Evolutionary conservation across 768 basidiomycete species (phyloP).

Genomic region (Hypsizygus marmoreus): DNA sequence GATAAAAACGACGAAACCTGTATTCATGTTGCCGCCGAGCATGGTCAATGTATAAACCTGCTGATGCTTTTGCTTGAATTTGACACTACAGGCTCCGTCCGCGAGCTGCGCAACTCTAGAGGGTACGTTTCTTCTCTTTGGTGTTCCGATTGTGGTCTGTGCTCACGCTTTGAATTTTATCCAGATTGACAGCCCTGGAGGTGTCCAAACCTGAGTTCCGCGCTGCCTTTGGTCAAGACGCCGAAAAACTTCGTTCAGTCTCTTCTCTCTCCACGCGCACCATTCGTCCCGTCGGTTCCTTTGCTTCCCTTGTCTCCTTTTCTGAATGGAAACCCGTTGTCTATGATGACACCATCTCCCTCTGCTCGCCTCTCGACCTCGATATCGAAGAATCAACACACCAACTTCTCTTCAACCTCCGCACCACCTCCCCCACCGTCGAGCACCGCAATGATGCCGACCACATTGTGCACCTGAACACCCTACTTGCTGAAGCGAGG

Average conservation of each 20-base stretch:
- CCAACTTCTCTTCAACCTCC: constrained; percentile 56
- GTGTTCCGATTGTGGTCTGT: background rate
- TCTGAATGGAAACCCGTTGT: constrained; percentile 32
- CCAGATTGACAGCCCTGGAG: constrained; percentile 65
- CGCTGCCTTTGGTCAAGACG: constrained; percentile 56
- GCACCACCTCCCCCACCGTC: constrained; percentile 45
- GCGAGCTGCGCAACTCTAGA: constrained; percentile 66
- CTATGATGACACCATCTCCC: constrained; percentile 32
- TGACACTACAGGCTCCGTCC: constrained; percentile 56
- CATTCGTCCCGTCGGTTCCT: constrained; percentile 49
- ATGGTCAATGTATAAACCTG: constrained; percentile 65
- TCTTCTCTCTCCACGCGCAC: constrained; percentile 60
- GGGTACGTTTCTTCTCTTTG: constrained; percentile 52
- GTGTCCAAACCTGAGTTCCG: constrained; percentile 70
- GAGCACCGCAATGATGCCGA: constrained; percentile 37
- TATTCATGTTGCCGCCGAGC: constrained; percentile 78
- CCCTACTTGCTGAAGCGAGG: constrained; percentile 48
- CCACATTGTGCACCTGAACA: constrained; percentile 45
- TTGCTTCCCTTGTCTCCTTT: constrained; percentile 52
- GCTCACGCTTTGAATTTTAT: constrained; percentile 30
- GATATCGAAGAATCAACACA: constrained; percentile 47
- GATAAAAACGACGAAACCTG: constrained; percentile 76
- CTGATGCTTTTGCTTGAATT: constrained; percentile 65
- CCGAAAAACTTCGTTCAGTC: constrained; percentile 45
- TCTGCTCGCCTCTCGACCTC: constrained; percentile 40